Evolutionary conservation across 257 asterid genomes (phyloP).

Genomic region (Petrea volubilis): DNA sequence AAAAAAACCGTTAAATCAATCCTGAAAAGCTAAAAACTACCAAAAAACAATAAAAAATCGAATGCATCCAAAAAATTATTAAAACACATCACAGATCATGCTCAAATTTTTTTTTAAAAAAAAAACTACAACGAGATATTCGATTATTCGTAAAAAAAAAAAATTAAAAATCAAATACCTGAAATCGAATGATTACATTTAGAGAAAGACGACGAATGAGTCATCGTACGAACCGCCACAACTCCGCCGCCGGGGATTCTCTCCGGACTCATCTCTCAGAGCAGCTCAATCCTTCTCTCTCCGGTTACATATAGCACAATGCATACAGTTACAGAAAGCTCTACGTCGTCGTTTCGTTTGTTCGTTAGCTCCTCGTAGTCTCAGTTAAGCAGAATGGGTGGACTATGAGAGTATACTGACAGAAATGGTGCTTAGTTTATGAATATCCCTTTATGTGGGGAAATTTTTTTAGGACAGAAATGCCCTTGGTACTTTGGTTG

Average conservation of each 20-base stretch:
- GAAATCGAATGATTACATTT: conserved; percentile 34
- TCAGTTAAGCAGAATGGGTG: conserved; percentile 21
- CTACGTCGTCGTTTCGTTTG: conserved; percentile 26
- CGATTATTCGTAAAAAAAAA: neutral
- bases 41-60: no score
- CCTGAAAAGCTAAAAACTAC: no score
- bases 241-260: conserved; percentile 42
- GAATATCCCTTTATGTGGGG: neutral
- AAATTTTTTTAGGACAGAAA: conserved; percentile 3
- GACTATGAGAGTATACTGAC: neutral
- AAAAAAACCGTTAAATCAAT: no score
- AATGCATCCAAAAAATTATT: no score
- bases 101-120: neutral
- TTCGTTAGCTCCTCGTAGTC: conserved; percentile 16
- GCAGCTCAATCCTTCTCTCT: neutral
- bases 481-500: neutral
- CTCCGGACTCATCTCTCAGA: conserved; percentile 32
- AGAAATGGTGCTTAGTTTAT: neutral
- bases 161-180: conserved; percentile 17
- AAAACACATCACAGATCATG: no score
- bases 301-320: conserved; percentile 14
- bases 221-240: conserved; percentile 31
- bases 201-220: conserved; percentile 37
- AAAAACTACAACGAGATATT: neutral
- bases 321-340: conserved; percentile 1